A percentile compares a stretch with the other conserved stretches of the same genome.
Evolutionary conservation across 2,329 filamentous ascomycete species (phyloP).

Genomic region (Cladosporium sphaerospermum): DNA sequence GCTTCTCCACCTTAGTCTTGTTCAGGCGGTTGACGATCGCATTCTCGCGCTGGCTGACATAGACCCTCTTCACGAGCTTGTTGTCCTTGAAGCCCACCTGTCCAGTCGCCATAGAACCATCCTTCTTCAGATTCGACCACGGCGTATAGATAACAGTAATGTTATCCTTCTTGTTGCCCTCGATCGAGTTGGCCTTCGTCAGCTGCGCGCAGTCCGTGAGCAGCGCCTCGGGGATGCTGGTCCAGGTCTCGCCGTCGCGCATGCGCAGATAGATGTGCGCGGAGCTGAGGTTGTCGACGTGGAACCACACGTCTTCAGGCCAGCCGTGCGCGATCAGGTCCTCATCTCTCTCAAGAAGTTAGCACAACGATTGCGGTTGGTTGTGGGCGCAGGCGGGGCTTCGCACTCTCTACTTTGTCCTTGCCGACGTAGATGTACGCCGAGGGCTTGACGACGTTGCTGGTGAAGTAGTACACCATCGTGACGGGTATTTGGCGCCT

Average conservation of each 20-base stretch:
- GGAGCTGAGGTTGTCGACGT: slow-evolving; percentile 93
- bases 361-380: slow-evolving; percentile 17
- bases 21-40: slow-evolving; percentile 93
- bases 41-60: slow-evolving; percentile 78
- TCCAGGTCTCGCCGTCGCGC: slow-evolving; percentile 73
- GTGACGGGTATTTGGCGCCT: slow-evolving; percentile 4
- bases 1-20: slow-evolving; percentile 88
- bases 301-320: slow-evolving; percentile 98
- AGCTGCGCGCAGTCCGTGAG: slow-evolving; percentile 88
- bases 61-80: slow-evolving; percentile 75
- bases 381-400: slow-evolving; percentile 11
- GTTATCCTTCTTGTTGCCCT: slow-evolving; percentile 99
- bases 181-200: slow-evolving; percentile 98
- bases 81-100: slow-evolving; percentile 92
- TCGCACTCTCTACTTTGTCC: slow-evolving; percentile 95
- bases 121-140: slow-evolving; percentile 93
- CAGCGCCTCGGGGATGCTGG: slow-evolving; percentile 66
- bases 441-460: slow-evolving; percentile 70
- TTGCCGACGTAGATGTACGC: slow-evolving; percentile 95
- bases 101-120: slow-evolving; percentile 89
- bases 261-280: slow-evolving; percentile 94
- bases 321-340: slow-evolving; percentile 90
- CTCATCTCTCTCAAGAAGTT: slow-evolving; percentile 62
- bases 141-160: slow-evolving; percentile 95
- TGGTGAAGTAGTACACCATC: slow-evolving; percentile 97